Percentiles rank a stretch among this genome's conserved stretches.
Conservation (phyloP, 768 basidiomycete genomes). For the Naganishia randhawae region DNA sequence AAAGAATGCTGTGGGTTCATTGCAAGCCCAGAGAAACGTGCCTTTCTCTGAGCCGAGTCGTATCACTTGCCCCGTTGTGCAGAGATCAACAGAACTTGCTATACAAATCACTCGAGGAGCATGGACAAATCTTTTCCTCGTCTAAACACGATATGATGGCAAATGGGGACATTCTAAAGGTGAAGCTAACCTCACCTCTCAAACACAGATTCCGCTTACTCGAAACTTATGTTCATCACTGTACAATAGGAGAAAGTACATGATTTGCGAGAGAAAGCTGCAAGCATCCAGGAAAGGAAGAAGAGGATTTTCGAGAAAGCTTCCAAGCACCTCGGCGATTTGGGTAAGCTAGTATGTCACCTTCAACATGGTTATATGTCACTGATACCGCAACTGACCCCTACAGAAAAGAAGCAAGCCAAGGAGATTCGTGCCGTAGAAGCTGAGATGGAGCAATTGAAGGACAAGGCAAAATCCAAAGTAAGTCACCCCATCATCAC, state of each 20-base stretch:
- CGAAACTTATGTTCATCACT: neutral
- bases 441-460: conserved; percentile 8
- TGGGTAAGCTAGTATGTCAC: neutral
- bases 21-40: too few relatives aligned
- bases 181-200: too few relatives aligned
- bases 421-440: neutral
- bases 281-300: conserved; percentile 4
- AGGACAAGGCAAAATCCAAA: conserved; percentile 4
- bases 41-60: too few relatives aligned
- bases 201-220: neutral
- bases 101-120: conserved; percentile 1
- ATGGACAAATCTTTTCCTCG: neutral
- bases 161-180: neutral
- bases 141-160: neutral
- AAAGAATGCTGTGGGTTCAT: conserved; percentile 10
- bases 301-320: neutral
- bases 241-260: neutral
- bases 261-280: neutral
- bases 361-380: neutral
- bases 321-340: neutral
- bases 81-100: conserved; percentile 15
- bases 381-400: too few relatives aligned
- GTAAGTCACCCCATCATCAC: neutral
- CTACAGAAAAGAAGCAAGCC: conserved; percentile 2
- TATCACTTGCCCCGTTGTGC: neutral